A percentile compares a stretch with the other conserved stretches of the same genome.
phyloP scores from a whole-genome alignment of 2,329 filamentous ascomycete species.

The Sporothrix variecibatus region DNA sequence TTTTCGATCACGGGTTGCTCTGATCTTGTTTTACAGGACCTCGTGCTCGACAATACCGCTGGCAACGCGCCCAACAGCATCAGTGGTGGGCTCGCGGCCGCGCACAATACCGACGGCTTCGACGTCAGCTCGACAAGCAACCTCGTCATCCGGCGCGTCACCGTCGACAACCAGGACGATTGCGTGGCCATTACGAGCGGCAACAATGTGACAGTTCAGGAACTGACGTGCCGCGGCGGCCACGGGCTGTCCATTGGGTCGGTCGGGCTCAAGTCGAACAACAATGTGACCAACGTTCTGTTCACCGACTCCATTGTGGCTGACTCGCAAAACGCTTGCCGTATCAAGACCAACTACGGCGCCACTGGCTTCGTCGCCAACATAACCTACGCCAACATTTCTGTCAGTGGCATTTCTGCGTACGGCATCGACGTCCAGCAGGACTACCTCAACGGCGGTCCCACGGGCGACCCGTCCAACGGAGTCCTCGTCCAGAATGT shows the following conservation, averaged over 20 bases:
- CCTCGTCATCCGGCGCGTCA: background rate
- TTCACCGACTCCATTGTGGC: background rate
- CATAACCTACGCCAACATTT: background rate
- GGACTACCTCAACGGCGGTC: conserved; percentile 14
- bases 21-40: background rate
- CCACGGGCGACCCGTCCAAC: background rate
- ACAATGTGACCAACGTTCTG: background rate
- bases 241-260: conserved; percentile 8
- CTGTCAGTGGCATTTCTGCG: background rate
- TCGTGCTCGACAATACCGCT: background rate
- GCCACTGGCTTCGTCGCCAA: background rate
- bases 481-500: conserved; percentile 8
- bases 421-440: conserved; percentile 13
- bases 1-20: background rate
- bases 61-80: background rate
- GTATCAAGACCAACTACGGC: conserved; percentile 1
- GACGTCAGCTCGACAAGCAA: background rate
- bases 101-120: conserved; percentile 1
- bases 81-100: background rate
- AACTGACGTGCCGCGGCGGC: background rate
- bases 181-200: background rate
- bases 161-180: conserved; percentile 11
- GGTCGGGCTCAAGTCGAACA: background rate
- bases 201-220: background rate
- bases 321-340: background rate